Conservation (phyloP, 306 rosid genomes). For the Dicorynia guianensis region DNA sequence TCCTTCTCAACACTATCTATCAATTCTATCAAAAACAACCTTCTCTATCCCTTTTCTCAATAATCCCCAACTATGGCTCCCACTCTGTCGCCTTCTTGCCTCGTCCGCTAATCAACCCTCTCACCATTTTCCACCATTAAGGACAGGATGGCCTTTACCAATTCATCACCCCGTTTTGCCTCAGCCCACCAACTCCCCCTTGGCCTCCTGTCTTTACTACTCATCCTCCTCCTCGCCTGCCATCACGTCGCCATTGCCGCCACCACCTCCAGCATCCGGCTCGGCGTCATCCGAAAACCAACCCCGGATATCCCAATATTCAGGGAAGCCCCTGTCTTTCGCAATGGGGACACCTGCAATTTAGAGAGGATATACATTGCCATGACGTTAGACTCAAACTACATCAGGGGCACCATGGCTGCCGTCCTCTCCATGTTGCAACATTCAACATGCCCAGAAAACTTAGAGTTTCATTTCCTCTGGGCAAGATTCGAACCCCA, state of each 20-base stretch:
- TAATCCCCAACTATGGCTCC: constrained; percentile 54
- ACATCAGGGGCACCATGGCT: constrained; percentile 83
- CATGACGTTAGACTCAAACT: constrained; percentile 88
- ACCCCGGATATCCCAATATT: constrained; percentile 51
- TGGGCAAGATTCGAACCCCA: constrained; percentile 71
- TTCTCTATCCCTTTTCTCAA: constrained; percentile 50
- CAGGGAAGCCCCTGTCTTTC: constrained; percentile 78
- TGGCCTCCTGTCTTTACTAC: constrained; percentile 68
- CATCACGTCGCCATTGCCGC: constrained; percentile 2
- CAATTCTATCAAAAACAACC: constrained; percentile 14
- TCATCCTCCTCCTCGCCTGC: constrained; percentile 26
- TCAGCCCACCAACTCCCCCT: constrained; percentile 17
- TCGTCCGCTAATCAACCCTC: constrained; percentile 23
- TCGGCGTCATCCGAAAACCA: constrained; percentile 60
- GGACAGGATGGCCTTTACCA: constrained; percentile 82
- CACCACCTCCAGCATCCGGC: constrained; percentile 44
- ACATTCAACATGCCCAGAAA: constrained; percentile 81
- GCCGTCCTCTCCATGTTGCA: constrained; percentile 80
- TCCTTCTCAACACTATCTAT: not conserved
- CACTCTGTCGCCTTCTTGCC: constrained; percentile 55
- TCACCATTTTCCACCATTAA: constrained; percentile 36
- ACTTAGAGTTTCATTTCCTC: constrained; percentile 74
- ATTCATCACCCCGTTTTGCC: constrained; percentile 14
- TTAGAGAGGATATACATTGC: constrained; percentile 67
- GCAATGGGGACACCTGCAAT: constrained; percentile 63